phyloP scores from a whole-genome alignment of 202 grass and related monocot species.

The Carex arenaria region DNA sequence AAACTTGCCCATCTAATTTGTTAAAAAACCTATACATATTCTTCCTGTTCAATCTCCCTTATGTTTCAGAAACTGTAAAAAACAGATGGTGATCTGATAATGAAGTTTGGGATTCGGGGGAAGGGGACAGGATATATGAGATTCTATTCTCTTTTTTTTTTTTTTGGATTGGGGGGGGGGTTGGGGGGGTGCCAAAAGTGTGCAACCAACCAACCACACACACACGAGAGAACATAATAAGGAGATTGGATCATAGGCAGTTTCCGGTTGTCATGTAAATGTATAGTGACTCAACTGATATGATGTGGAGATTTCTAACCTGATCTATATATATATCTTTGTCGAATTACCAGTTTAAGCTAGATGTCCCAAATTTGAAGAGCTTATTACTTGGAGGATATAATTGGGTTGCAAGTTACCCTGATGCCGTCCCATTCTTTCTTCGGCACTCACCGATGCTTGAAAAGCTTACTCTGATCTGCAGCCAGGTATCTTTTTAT shows the following conservation, averaged over 20 bases:
- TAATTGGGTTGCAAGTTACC: constrained; percentile 7
- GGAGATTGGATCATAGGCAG: neutral
- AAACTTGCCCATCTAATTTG: neutral
- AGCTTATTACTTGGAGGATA: constrained; percentile 16
- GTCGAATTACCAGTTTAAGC: constrained; percentile 3
- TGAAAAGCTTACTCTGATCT: constrained; percentile 19
- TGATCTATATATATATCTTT: neutral
- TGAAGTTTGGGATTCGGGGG: neutral
- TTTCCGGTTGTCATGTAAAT: neutral
- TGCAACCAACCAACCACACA: neutral
- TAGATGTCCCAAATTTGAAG: constrained; percentile 22
- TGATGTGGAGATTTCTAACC: neutral
- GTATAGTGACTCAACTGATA: neutral
- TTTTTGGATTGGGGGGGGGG: neutral
- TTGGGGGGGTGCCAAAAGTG: neutral
- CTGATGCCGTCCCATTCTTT: constrained; percentile 16
- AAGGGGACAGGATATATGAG: neutral
- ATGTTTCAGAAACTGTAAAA: neutral
- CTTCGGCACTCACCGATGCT: neutral
- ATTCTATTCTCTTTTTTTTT: neutral
- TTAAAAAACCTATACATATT: neutral
- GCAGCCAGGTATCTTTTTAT: constrained; percentile 15
- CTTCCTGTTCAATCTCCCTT: neutral
- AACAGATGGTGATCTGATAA: neutral
- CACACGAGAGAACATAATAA: neutral